These are phyloP conservation scores for Melanogaster broomeanus DNA, from an alignment of 768 basidiomycete genomes.

Conservation along the genomic window DNA sequence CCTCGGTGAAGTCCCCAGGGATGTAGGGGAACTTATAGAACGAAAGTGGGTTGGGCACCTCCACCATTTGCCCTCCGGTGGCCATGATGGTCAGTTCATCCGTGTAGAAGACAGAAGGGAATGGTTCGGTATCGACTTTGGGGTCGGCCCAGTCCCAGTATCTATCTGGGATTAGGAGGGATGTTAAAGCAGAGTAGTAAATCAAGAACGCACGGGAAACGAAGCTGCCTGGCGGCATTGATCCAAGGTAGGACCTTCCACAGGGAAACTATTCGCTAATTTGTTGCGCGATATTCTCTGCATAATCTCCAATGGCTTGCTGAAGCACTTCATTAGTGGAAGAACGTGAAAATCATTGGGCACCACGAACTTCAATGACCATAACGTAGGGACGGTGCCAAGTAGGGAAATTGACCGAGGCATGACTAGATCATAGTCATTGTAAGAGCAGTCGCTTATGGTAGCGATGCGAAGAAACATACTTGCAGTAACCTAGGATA, in stretches of 20 bases:
- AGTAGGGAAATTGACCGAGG: slow-evolving; percentile 19
- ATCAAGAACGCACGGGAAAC: slow-evolving; percentile 28
- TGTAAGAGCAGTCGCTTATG: not conserved
- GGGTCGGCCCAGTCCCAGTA: slow-evolving; percentile 33
- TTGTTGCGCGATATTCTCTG: slow-evolving; percentile 22
- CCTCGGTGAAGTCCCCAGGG: slow-evolving; percentile 21
- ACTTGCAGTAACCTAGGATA: slow-evolving; percentile 30
- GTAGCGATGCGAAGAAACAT: not conserved
- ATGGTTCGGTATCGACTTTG: slow-evolving; percentile 13
- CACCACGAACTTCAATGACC: slow-evolving; percentile 21
- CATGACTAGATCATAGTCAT: slow-evolving; percentile 13
- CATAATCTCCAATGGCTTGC: slow-evolving; percentile 30
- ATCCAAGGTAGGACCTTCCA: slow-evolving; percentile 21
- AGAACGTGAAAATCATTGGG: not conserved
- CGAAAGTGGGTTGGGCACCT: slow-evolving; percentile 19
- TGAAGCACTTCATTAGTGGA: not conserved
- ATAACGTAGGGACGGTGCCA: slow-evolving; percentile 31
- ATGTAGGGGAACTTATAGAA: slow-evolving; percentile 14
- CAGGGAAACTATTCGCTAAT: slow-evolving; percentile 20
- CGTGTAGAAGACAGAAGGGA: slow-evolving; percentile 20
- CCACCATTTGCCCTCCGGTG: slow-evolving; percentile 3
- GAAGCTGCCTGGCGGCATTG: slow-evolving; percentile 20
- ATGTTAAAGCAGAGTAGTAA: not conserved
- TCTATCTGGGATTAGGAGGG: slow-evolving; percentile 8
- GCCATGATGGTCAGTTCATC: slow-evolving; percentile 13